Conservation (phyloP, 257 asterid species). For the Solanum piurae region DNA sequence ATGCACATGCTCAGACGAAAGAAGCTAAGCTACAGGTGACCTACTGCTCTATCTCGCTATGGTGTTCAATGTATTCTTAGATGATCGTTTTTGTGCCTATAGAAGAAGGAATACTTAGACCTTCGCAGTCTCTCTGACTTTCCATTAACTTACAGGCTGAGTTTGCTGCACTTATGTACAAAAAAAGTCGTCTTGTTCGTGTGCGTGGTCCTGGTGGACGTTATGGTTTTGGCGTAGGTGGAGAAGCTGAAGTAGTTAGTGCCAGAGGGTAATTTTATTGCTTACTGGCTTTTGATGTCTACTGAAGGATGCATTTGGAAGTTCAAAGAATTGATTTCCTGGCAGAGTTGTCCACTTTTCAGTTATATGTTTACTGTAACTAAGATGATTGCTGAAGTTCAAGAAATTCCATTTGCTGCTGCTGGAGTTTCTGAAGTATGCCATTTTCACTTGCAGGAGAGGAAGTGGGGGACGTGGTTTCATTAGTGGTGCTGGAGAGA, state of each 20-base stretch:
- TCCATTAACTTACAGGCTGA: slow-evolving; percentile 52
- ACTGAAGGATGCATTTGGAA: not conserved
- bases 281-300: not conserved
- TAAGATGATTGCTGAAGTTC: not conserved
- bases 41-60: slow-evolving; percentile 4
- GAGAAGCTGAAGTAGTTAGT: slow-evolving; percentile 94
- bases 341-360: not conserved
- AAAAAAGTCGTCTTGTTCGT: slow-evolving; percentile 89
- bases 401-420: not conserved
- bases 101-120: not conserved
- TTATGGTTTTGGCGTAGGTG: slow-evolving; percentile 62
- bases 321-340: not conserved
- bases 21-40: slow-evolving; percentile 89
- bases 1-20: slow-evolving; percentile 98
- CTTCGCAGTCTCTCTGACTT: not conserved
- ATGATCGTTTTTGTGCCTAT: not conserved
- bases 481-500: slow-evolving; percentile 98
- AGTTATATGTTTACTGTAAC: not conserved
- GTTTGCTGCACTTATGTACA: slow-evolving; percentile 95
- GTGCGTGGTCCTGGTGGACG: slow-evolving; percentile 82
- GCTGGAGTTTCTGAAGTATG: slow-evolving; percentile 8
- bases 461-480: slow-evolving; percentile 99
- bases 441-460: slow-evolving; percentile 62
- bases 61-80: not conserved
- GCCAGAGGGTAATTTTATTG: slow-evolving; percentile 75